Percentiles rank a stretch among this genome's conserved stretches.
Conservation (phyloP, 1,284 basidiomycete genomes). For the Microstroma glucosiphilum region DNA sequence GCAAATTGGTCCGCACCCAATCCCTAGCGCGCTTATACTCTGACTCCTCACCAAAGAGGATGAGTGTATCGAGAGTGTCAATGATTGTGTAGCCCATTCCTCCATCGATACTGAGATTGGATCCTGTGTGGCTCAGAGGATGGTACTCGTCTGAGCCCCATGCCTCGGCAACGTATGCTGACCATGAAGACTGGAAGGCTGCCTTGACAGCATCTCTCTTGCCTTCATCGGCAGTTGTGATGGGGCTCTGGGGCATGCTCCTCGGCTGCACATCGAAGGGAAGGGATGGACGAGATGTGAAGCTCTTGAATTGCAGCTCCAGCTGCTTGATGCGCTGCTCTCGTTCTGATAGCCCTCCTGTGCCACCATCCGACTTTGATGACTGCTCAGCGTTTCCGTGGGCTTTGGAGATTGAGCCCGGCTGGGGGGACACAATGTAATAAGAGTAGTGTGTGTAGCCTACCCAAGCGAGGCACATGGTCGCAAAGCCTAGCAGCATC, state of each 20-base stretch:
- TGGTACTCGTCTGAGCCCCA: slow-evolving; percentile 50
- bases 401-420: neutral
- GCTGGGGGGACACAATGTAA: neutral
- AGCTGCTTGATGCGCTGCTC: neutral
- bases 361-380: neutral
- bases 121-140: slow-evolving; percentile 35
- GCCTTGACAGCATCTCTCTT: slow-evolving; percentile 29
- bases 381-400: neutral
- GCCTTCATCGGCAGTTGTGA: slow-evolving; percentile 20
- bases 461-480: neutral
- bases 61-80: slow-evolving; percentile 65
- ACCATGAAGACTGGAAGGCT: slow-evolving; percentile 46
- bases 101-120: slow-evolving; percentile 35
- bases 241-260: neutral
- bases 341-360: neutral
- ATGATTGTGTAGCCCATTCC: slow-evolving; percentile 49
- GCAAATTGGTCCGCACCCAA: slow-evolving; percentile 69
- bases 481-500: neutral
- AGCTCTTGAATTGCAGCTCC: neutral
- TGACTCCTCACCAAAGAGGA: slow-evolving; percentile 71
- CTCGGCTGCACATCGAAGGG: slow-evolving; percentile 2
- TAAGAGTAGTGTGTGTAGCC: neutral
- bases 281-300: neutral
- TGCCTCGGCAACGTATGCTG: slow-evolving; percentile 40
- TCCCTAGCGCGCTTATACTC: slow-evolving; percentile 71